These are phyloP conservation scores for Epichloe coenophiala DNA, from an alignment of 2,329 filamentous ascomycete genomes.

Conservation along the genomic window DNA sequence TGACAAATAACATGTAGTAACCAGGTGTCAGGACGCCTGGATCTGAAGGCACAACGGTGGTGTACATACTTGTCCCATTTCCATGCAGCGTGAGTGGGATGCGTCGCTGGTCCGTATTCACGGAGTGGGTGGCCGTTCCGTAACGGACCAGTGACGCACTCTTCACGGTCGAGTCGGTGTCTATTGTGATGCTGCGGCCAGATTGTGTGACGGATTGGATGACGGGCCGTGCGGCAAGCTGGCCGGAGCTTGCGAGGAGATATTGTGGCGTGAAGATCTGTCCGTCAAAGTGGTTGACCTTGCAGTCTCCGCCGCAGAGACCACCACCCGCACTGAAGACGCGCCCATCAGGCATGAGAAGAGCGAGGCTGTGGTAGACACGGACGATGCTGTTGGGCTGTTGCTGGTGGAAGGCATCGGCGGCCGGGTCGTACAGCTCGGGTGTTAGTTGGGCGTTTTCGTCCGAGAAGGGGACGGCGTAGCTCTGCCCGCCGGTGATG, in stretches of 20 bases:
- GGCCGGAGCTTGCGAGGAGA: constrained; percentile 32
- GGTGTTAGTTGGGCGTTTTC: constrained; percentile 25
- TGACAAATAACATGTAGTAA: constrained; percentile 40
- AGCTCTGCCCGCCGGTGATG: constrained; percentile 32
- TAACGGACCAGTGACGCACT: constrained; percentile 29
- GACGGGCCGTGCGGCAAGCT: constrained; percentile 24
- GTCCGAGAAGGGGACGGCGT: constrained; percentile 30
- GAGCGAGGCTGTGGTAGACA: constrained; percentile 34
- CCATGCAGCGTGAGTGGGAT: constrained; percentile 25
- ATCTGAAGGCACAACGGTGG: constrained; percentile 30
- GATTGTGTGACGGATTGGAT: constrained; percentile 16
- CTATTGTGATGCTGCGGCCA: constrained; percentile 13
- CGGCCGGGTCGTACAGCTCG: constrained; percentile 32
- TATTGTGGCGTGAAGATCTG: constrained; percentile 44
- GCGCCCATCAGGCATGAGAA: constrained; percentile 36
- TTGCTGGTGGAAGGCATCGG: constrained; percentile 24
- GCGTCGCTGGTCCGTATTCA: constrained; percentile 45
- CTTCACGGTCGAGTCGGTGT: constrained; percentile 15
- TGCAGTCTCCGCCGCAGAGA: constrained; percentile 32
- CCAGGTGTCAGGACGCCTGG: constrained; percentile 37
- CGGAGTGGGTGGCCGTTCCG: constrained; percentile 37
- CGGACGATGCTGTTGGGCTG: constrained; percentile 26
- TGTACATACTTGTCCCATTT: constrained; percentile 20
- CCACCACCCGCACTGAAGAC: constrained; percentile 39
- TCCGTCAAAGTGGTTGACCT: constrained; percentile 37